Percentiles rank a stretch among this genome's conserved stretches.
Evolutionary conservation across 805 yeast species (phyloP).

Genomic region (Lipomyces spencermartinsiae): DNA sequence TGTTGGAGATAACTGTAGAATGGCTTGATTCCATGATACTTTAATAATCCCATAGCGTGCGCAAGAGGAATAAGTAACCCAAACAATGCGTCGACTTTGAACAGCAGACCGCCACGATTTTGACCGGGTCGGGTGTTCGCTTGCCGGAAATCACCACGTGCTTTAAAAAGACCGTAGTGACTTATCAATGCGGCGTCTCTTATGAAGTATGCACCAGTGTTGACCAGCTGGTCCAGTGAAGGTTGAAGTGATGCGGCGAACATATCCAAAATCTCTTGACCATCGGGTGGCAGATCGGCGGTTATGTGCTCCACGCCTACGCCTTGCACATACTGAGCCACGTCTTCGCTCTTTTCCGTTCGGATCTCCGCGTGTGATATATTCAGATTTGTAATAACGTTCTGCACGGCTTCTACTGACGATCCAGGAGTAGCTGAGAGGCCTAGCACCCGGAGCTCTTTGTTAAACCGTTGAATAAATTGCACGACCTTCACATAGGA

Average conservation of each 20-base stretch:
- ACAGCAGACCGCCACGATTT: slow-evolving; percentile 5
- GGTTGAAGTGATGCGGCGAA: slow-evolving; percentile 73
- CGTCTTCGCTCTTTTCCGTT: slow-evolving; percentile 83
- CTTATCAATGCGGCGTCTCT: slow-evolving; percentile 72
- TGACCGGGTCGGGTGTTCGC: not conserved
- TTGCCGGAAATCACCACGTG: slow-evolving; percentile 48
- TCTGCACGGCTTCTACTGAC: slow-evolving; percentile 85
- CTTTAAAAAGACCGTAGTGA: slow-evolving; percentile 73
- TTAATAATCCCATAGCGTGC: slow-evolving; percentile 56
- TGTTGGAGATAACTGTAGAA: slow-evolving; percentile 69
- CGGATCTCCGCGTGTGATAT: slow-evolving; percentile 84
- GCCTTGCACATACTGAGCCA: slow-evolving; percentile 74
- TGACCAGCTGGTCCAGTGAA: slow-evolving; percentile 65
- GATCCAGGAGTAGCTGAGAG: slow-evolving; percentile 97
- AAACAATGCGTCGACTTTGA: slow-evolving; percentile 45
- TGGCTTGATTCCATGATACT: slow-evolving; percentile 80
- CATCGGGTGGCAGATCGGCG: slow-evolving; percentile 61
- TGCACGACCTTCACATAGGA: slow-evolving; percentile 86
- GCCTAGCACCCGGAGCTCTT: slow-evolving; percentile 77
- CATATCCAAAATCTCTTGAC: slow-evolving; percentile 60
- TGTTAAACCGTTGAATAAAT: slow-evolving; percentile 64
- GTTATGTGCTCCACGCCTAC: slow-evolving; percentile 66
- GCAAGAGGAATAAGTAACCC: slow-evolving; percentile 74
- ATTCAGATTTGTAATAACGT: slow-evolving; percentile 71
- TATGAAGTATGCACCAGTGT: slow-evolving; percentile 62